Evolutionary conservation across 2,329 filamentous ascomycete genomes (phyloP), one percentile per base, ranked within the genome.

Genomic region (Fusarium multiceps): DNA sequence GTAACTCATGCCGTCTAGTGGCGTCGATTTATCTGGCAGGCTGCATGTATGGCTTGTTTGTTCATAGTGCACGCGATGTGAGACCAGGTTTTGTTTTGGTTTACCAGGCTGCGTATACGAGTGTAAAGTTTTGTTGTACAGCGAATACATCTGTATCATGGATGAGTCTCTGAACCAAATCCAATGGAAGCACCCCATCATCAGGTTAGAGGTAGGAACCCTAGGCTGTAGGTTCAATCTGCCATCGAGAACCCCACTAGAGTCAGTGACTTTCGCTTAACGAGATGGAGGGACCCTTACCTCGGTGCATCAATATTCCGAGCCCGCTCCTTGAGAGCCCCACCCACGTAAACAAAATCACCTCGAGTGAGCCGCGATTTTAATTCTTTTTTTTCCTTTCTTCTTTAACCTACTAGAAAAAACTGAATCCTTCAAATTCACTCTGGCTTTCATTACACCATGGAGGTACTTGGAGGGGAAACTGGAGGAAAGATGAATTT

Each of bases 401-500:
- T 73, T 74, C 71, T 77, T 74, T 63, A 81, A 82, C 79, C 80
- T 82, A 82, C 80, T 82, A 81, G 80, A 81, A 81, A 47, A 80
- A 78, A 75, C 69, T 75, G 72, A 59, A 83, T 85, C 84, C 84
- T 85, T 83, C 87, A 86, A 87, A 91, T 92, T 90, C 89, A 91
- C 89, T 91, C 88, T 87, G 85, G 83, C 80, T 82, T 86, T 84
- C 82, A 81, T 81, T 82, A 77, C 79, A 80, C 81, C 78, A 82
- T 83, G 86, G 83, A 85, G 83, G 82, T 77, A 67, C 71, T 79
- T 83, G 86, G 89, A 91, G 88, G 89, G 89, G 89, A 91, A 91
- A 91, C 82, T 86, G 88, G 85, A 88, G 88, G 89, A 89, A 76
- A 92, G 89, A 90, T 74, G 59, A 72, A 79, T 48, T 62, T 70